Evolutionary conservation across 163 green algal species (phyloP).

Genomic region (Scenedesmus sp.): DNA sequence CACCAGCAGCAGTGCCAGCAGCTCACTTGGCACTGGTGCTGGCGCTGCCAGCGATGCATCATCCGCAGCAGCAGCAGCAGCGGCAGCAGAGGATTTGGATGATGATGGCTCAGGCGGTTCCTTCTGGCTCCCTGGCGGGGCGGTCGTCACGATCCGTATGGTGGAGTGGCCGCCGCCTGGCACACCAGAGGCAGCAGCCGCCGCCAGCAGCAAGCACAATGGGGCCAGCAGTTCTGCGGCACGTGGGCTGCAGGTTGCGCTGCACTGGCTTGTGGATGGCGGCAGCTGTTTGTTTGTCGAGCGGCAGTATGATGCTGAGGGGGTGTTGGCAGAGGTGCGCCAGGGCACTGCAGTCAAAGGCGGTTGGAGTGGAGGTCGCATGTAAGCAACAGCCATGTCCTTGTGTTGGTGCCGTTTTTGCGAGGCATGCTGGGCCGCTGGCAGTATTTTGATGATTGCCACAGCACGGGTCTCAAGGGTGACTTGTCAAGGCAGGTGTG

Average conservation of each 20-base stretch:
- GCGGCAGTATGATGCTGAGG: conserved; percentile 65
- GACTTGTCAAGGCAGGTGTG: not conserved
- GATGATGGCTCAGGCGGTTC: conserved; percentile 60
- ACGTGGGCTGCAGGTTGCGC: conserved; percentile 49
- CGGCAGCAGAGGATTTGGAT: conserved; percentile 10
- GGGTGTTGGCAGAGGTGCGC: conserved; percentile 63
- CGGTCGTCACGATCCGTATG: conserved; percentile 61
- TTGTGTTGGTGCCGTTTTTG: not conserved
- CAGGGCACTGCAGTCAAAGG: conserved; percentile 61
- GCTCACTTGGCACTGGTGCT: not conserved
- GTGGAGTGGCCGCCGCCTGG: not conserved
- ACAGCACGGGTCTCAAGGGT: not conserved
- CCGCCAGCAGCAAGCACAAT: conserved; percentile 3
- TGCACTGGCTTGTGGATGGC: conserved; percentile 47
- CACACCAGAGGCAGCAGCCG: not conserved
- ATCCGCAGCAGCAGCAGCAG: not conserved
- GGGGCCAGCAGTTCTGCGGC: conserved; percentile 26
- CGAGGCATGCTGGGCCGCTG: not conserved
- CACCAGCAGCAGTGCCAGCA: conserved; percentile 4
- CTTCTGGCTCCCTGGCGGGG: conserved; percentile 68
- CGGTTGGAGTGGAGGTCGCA: conserved; percentile 62
- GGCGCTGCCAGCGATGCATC: not conserved
- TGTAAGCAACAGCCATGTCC: conserved; percentile 35
- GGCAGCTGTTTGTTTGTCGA: conserved; percentile 53
- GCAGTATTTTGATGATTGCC: not conserved